Evolutionary conservation across 129 eudicot species (phyloP).

Genomic region (Centaurea solstitialis): DNA sequence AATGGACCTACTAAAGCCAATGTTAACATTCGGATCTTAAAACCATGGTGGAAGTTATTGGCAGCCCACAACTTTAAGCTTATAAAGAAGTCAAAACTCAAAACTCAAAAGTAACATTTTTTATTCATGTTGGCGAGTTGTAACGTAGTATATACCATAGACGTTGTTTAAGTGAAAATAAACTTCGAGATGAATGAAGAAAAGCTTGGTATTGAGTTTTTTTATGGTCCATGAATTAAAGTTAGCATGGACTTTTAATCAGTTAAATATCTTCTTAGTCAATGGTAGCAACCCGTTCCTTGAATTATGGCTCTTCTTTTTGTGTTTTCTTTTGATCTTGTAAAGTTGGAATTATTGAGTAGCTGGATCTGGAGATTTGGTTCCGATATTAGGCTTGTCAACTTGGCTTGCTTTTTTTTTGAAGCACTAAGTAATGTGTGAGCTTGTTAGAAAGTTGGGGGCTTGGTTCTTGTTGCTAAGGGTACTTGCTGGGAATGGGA

Average conservation of each 20-base stretch:
- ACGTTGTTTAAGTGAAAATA: neutral
- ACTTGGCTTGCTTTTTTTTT: neutral
- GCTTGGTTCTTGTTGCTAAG: neutral
- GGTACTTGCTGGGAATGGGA: neutral
- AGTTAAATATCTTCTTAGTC: neutral
- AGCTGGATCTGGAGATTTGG: neutral
- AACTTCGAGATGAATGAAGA: neutral
- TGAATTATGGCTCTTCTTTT: neutral
- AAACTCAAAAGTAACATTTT: too few species aligned
- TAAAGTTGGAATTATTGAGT: neutral
- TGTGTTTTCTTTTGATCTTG: neutral
- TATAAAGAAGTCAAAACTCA: too few species aligned
- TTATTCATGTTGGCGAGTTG: too few species aligned
- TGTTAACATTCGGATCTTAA: too few species aligned
- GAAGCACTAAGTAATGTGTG: neutral
- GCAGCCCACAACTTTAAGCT: too few species aligned
- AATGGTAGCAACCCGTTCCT: neutral
- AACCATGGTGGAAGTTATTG: too few species aligned
- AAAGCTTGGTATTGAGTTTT: neutral
- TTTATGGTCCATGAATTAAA: neutral
- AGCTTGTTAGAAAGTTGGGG: constrained; percentile 4
- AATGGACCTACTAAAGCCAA: neutral
- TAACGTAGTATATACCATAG: neutral
- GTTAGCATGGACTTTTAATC: neutral
- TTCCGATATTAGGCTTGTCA: neutral